Base-by-base conservation (phyloP, 2,329 filamentous ascomycete genomes). In the Hypocrella siamensis region DNA sequence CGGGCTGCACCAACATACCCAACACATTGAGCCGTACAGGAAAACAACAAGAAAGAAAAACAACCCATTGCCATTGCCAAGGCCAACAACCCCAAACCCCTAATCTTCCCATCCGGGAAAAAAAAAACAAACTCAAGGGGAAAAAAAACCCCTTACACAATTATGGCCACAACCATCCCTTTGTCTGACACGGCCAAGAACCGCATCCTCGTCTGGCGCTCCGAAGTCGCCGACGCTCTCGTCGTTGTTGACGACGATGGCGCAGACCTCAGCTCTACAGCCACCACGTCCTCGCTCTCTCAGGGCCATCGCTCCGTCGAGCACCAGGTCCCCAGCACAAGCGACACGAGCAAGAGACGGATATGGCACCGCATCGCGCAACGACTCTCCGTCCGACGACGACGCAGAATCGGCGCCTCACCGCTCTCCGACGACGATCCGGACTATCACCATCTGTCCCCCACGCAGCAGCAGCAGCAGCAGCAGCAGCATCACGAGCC, bases 121-220 rank as follows among this genome's bases (percentile, higher is more conserved):
- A 22, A 22, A 22, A 22, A 22, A 22, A 22, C 8, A 12, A 12
- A 22, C n/a, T n/a, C n/a, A n/a, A n/a, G n/a, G 21, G 12, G 12
- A 7, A 8, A 27, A 6, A 27, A 27, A 27, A 12, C 25, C 25
- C 27, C 9, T 10, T 18, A 17, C 27, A 4, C 15, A 18, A 18
- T n/a, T 10, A 28, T 33, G 31, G 26, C 31, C 6, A 17, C 31
- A 5, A 22, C 24, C 22, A 12, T 34, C 17, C 30, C 30, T 37
- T 10, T n/a, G n/a, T 37, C 35, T 3, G 30, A 32, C 16, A 32
- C 35, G n/a, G 35, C 35, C 11, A 32, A 37, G 17, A 35, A 29
- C 30, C 56, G 58, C 46, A 65, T 70, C 39, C 47, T 61, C 36
- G 53, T 61, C 36, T 70, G 66, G 66, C 59, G 60, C 34, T 49